Evolutionary conservation across 2,329 filamentous ascomycete genomes (phyloP), one percentile per base, ranked within the genome.

Genomic region (Hypoxylon sp.): DNA sequence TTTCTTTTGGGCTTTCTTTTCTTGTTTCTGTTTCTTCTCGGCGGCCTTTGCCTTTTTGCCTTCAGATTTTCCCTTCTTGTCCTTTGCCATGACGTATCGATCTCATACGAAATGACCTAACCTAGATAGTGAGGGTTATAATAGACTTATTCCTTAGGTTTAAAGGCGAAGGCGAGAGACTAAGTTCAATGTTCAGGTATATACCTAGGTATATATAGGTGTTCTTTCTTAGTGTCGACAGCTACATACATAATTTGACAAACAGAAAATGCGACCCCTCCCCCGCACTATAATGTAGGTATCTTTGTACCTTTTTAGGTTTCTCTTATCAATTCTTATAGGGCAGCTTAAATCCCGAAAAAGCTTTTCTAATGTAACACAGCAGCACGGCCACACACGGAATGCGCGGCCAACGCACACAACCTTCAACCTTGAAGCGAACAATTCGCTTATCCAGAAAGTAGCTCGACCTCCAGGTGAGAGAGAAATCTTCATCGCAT

Each of bases 1-100:
- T 80, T 94, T 97, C 80, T 97, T 97, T 76, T 96, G 94, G 29
- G 91, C 91, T 79, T 97, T 97, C 80, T 92, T 96, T 77, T 92
- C 91, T 80, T 96, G 92, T 82, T 97, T 97, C 71, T 86, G 84
- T 73, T 90, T 90, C 80, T 91, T 91, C 75, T 90, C 88, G 26
- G 87, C 87, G 78, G 80, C 77, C 75, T 84, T 84, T 71, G 80
- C 81, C 76, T 84, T 82, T 66, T 84, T 84, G 58, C 77, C 75
- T 24, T 83, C 80, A 33, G 73, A 76, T 67, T 83, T 84, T 46
- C 64, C 59, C 71, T 84, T 84, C 68, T 84, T 84, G 33, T 83
- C 81, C 70, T 84, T 84, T 10, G 78, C 82, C 83, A 84, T 84
- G 42, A n/a, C 73, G 63, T 46, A 44, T 33, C 39, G 29, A 31